These are phyloP conservation scores for Moelleriella libera DNA, from an alignment of 2,329 filamentous ascomycete species.

Conservation along the genomic window DNA sequence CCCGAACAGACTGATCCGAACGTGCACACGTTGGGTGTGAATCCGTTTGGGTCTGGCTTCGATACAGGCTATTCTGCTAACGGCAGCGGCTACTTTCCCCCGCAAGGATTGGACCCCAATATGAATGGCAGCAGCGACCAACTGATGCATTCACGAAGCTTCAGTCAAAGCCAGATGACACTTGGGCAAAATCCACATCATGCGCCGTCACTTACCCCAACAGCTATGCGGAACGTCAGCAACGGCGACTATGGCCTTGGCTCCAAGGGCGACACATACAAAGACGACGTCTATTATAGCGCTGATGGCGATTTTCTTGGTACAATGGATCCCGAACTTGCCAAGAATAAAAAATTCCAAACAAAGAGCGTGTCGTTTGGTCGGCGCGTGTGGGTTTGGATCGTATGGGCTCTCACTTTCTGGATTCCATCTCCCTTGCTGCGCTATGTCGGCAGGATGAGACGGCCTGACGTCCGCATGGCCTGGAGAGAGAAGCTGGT, in stretches of 20 bases:
- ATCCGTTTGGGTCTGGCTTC: conserved; percentile 31
- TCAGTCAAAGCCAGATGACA: conserved; percentile 40
- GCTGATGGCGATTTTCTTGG: conserved; percentile 53
- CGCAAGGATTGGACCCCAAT: conserved; percentile 43
- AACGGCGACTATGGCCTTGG: conserved; percentile 84
- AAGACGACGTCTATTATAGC: conserved; percentile 62
- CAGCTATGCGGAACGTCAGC: conserved; percentile 39
- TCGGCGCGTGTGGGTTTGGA: conserved; percentile 63
- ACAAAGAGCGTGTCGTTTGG: conserved; percentile 47
- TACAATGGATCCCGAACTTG: conserved; percentile 63
- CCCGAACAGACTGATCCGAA: conserved; percentile 31
- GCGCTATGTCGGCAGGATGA: conserved; percentile 80
- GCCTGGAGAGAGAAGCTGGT: conserved; percentile 95
- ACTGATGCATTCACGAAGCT: conserved; percentile 46
- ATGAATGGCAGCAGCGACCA: conserved; percentile 60
- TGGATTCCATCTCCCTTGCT: conserved; percentile 86
- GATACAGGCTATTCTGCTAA: conserved; percentile 60
- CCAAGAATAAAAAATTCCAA: conserved; percentile 62
- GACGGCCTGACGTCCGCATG: conserved; percentile 89
- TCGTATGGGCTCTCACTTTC: conserved; percentile 81
- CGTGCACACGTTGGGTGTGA: conserved; percentile 26
- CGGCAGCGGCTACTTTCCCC: conserved; percentile 56
- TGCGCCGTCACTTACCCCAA: conserved; percentile 48
- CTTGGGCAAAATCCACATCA: conserved; percentile 23
- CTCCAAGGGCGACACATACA: conserved; percentile 65